Conservation (phyloP, 345 rosid genomes). For the Eucalyptus regnans region DNA sequence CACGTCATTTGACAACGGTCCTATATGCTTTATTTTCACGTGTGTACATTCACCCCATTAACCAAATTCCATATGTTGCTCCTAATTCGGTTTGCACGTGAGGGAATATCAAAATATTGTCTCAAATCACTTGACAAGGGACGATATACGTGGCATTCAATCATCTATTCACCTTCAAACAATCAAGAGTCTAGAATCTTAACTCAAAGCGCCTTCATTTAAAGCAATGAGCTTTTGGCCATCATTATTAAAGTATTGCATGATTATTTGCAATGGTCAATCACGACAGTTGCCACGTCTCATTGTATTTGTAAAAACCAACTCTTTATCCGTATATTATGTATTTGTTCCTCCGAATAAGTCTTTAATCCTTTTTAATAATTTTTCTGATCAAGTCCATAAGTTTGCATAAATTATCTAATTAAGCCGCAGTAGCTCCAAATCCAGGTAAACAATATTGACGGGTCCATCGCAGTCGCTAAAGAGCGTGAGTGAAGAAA, state of each 20-base stretch:
- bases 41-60: not conserved
- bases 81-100: fast-evolving
- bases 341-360: not conserved
- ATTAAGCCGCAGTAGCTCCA: not conserved
- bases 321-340: not conserved
- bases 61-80: too few species aligned
- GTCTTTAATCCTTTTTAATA: not conserved
- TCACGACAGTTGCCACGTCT: not conserved
- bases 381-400: not conserved
- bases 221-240: not conserved
- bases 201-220: not conserved
- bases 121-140: fast-evolving
- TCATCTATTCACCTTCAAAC: too few species aligned
- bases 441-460: not conserved
- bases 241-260: not conserved
- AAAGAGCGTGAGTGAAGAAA: not conserved
- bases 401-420: not conserved
- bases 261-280: not conserved
- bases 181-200: not conserved
- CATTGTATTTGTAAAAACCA: not conserved
- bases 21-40: not conserved
- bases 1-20: not conserved
- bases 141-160: fast-evolving
- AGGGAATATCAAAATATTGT: too few species aligned
- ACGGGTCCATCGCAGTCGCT: not conserved